Base-by-base conservation (phyloP, 2,329 filamentous ascomycete species). In the Chalaropsis ovoidea region DNA sequence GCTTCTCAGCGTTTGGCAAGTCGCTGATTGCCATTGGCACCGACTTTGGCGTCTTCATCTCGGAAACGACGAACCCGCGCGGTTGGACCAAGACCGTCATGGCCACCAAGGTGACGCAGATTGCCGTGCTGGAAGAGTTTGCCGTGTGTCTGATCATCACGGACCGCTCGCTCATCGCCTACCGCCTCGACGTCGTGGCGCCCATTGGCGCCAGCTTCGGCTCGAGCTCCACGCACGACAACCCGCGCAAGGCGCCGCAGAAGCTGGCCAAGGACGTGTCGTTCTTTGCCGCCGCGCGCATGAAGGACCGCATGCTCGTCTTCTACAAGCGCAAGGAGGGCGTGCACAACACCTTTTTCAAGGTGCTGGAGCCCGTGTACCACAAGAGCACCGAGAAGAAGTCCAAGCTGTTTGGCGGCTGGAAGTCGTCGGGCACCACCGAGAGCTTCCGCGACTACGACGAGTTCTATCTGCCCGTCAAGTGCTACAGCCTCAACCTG, bases 381-480 rank as follows among this genome's bases (percentile, higher is more conserved):
- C 92, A 96, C 70, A 96, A 96, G 73, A 88, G 91, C 0, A 86
- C 89, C 0, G 89, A 95, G 72, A 93, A 89, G 78, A 89, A 87
- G 71, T 83, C 85, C 3, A 85, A 90, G 8, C 74, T 86, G 15
- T 86, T 86, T 69, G 81, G 83, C 47, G 76, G 79, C 69, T 65
- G 56, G 39, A 62, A 49, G 39, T 15, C 17, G 7, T 58, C 47
- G 19, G 76, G 77, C 13, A 82, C 82, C 10, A 96, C 93, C 0
- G 94, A 99, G 71, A 93, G 93, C 71, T 99, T 97, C 85, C 88
- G 94, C 69, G 94, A 99, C 73, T 99, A 92, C 74, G 94, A 99
- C 77, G 94, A 97, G 70, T 99, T 99, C 76, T 99, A 97, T 77
- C 92, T 99, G 70, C 94, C 94, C 0, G 87, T 89, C 1, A 95